Percentiles rank a stretch among this genome's conserved stretches.
Conservation (phyloP, 2,329 filamentous ascomycete genomes). For the Fusarium nematophilum region DNA sequence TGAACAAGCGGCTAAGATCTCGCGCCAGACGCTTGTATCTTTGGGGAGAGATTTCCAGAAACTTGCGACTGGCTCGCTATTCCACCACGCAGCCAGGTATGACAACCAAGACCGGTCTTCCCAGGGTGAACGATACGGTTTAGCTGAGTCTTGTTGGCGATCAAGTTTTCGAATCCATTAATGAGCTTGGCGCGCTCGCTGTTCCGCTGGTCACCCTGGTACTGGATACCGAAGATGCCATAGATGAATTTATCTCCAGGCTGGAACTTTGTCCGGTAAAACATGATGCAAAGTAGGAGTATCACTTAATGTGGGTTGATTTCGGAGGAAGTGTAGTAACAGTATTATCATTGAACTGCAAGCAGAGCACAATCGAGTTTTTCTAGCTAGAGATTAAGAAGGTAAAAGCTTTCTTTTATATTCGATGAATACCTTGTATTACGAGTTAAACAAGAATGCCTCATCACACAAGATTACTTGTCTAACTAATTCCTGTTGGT, state of each 20-base stretch:
- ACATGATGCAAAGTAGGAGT: too few species aligned
- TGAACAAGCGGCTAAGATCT: neutral
- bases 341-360: too few species aligned
- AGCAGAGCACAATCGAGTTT: too few species aligned
- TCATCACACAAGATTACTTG: too few species aligned
- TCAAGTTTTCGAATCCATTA: neutral
- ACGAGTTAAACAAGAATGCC: too few species aligned
- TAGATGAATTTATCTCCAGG: neutral
- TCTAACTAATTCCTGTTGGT: too few species aligned
- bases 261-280: neutral
- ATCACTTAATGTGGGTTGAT: too few species aligned
- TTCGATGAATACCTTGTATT: too few species aligned
- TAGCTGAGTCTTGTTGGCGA: neutral
- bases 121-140: neutral
- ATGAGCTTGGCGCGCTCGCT: neutral
- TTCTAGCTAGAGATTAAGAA: too few species aligned
- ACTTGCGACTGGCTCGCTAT: neutral
- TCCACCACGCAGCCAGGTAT: conserved; percentile 18
- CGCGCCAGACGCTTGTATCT: conserved; percentile 14
- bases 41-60: conserved; percentile 1
- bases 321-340: too few species aligned
- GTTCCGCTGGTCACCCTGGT: neutral
- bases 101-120: neutral
- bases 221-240: neutral
- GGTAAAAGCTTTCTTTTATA: too few species aligned